A percentile compares a stretch with the other conserved stretches of the same genome.
phyloP scores from a whole-genome alignment of 2,329 filamentous ascomycete genomes.

The Ophidiomyces ophidiicola region DNA sequence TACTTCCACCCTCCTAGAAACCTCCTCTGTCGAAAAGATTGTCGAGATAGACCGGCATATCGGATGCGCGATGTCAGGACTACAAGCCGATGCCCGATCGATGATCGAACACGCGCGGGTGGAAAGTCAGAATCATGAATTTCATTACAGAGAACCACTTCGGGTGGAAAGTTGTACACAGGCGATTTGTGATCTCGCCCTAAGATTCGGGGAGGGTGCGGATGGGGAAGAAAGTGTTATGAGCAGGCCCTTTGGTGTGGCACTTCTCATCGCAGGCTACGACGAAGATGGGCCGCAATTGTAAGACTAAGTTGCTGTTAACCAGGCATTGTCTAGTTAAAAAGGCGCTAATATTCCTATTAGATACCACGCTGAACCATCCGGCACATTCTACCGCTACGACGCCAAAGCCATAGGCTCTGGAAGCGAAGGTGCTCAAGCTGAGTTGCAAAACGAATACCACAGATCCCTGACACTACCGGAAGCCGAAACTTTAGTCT shows the following conservation, averaged over 20 bases:
- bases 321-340: neutral
- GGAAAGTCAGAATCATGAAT: slow-evolving; percentile 91
- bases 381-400: slow-evolving; percentile 96
- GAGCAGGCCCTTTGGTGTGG: slow-evolving; percentile 93
- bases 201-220: slow-evolving; percentile 93
- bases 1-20: slow-evolving; percentile 92
- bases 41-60: slow-evolving; percentile 99
- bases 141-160: slow-evolving; percentile 94
- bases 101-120: slow-evolving; percentile 98
- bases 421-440: slow-evolving; percentile 92
- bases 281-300: slow-evolving; percentile 94
- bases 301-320: slow-evolving; percentile 32
- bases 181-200: slow-evolving; percentile 91
- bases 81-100: slow-evolving; percentile 92
- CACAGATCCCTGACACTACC: slow-evolving; percentile 90
- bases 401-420: slow-evolving; percentile 98
- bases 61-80: slow-evolving; percentile 94
- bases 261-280: slow-evolving; percentile 87
- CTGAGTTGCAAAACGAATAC: slow-evolving; percentile 96
- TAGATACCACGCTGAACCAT: slow-evolving; percentile 92
- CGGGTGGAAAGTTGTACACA: slow-evolving; percentile 97
- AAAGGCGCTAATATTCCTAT: neutral
- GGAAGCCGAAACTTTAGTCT: slow-evolving; percentile 85
- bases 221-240: slow-evolving; percentile 98
- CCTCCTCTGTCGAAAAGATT: slow-evolving; percentile 97